A percentile compares a stretch with the other conserved stretches of the same genome.
Evolutionary conservation across 352 stramenopile species (phyloP).

Genomic region (Globisporangium cylindrosporum): DNA sequence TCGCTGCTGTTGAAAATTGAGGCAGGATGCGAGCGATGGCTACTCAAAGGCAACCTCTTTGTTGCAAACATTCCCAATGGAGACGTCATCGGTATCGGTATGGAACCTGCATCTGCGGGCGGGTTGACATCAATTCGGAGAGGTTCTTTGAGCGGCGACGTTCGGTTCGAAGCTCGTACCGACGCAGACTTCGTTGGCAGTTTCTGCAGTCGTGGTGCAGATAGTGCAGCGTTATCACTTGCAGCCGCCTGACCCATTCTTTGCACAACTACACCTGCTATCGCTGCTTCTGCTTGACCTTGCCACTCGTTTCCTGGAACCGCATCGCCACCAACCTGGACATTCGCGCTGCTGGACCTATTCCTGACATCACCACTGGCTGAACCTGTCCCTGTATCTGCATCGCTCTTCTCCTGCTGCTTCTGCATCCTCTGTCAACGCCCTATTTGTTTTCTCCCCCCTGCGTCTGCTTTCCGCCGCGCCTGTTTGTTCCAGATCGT

Average conservation of each 20-base stretch:
- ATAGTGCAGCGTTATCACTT: background rate
- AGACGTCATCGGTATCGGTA: constrained; percentile 30
- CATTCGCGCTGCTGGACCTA: background rate
- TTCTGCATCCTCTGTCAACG: background rate
- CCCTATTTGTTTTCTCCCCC: background rate
- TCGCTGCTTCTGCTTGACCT: background rate
- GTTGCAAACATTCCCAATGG: constrained; percentile 45
- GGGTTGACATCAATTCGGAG: constrained; percentile 50
- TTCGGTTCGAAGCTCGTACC: constrained; percentile 9
- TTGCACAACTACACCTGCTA: background rate
- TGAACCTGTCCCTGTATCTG: background rate
- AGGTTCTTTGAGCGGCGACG: constrained; percentile 22
- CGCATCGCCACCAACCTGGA: background rate
- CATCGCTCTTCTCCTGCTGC: constrained; percentile 2
- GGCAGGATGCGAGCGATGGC: constrained; percentile 31
- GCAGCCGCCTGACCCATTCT: background rate
- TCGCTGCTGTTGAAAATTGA: constrained; percentile 32
- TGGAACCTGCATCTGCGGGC: constrained; percentile 13
- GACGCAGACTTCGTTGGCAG: constrained; percentile 10
- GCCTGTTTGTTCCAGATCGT: background rate
- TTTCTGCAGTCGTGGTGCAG: constrained; percentile 6
- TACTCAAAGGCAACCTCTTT: constrained; percentile 35
- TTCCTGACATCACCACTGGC: background rate
- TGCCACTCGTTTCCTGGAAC: background rate
- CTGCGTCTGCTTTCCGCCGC: background rate